Evolutionary conservation across 2,329 filamentous ascomycete species (phyloP), one percentile per base, ranked within the genome.

Genomic region (Aspergillus sp.): DNA sequence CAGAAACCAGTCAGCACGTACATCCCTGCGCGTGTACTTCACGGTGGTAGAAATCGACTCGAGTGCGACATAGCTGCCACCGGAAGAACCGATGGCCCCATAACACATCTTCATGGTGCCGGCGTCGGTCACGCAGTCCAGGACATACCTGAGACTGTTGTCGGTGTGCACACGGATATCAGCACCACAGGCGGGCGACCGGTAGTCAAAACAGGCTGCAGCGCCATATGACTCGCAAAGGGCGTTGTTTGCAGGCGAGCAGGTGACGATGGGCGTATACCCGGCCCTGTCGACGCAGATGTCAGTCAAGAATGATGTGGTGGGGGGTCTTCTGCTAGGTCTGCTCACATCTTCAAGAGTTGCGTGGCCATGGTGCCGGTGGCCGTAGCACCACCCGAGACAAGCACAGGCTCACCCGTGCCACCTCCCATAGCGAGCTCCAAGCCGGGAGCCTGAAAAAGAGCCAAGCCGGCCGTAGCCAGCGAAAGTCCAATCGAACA

Each of bases 321-420:
- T 17, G 5, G 36, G 16, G 36, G 16, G n/a, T 5, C 10, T 40
- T 40, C 36, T 40, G 10, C 16, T 40, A 13, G 10, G 16, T 40
- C n/a, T 9, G 16, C 36, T 40, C n/a, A 40, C 36, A 40, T 40
- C 36, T 40, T 40, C 36, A 49, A 23, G 13, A 49, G 16, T 20
- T 49, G 47, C 3, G 41, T 44, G 4, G 47, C 47, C 17, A 49
- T 20, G 10, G 47, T 42, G 10, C 47, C 47, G 11, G 38, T 44
- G 4, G 38, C 47, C 17, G 47, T 49, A 10, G 21, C 19, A 14
- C 47, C 47, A 1, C 47, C 47, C 20, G 41, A 49, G 9, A 49
- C 47, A 6, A 49, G 29, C 7, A 40, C 36, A 9, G 16, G 16
- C 36, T 11, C 5, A 49, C 38, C 5, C 17, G 10, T 21, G 21